A percentile compares a stretch with the other conserved stretches of the same genome.
Evolutionary conservation across 2,329 filamentous ascomycete genomes (phyloP).

Genomic region (Stromatinia cepivora): DNA sequence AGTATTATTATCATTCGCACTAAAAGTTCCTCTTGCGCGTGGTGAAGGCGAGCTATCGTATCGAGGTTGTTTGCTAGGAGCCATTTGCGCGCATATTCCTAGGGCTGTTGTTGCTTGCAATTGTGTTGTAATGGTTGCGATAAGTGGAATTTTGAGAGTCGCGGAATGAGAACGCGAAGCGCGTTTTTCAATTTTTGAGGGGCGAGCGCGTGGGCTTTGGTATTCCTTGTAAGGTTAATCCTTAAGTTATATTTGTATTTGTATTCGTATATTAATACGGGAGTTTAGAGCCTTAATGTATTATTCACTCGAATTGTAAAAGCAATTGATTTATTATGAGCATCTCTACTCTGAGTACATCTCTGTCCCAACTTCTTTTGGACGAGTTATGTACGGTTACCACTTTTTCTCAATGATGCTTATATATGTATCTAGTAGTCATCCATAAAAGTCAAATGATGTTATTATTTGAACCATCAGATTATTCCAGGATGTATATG

Average conservation of each 20-base stretch:
- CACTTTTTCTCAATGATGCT: not conserved
- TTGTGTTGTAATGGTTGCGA: not conserved
- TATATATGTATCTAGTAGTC: not conserved
- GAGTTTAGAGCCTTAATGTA: not conserved
- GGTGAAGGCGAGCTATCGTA: constrained; percentile 24
- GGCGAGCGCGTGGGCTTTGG: constrained; percentile 6
- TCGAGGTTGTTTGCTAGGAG: constrained; percentile 19
- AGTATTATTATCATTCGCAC: constrained; percentile 8
- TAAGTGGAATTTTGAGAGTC: not conserved
- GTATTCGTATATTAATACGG: not conserved
- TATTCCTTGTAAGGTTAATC: not conserved
- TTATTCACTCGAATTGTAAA: not conserved
- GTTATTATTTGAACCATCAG: not conserved
- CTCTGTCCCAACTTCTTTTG: not conserved
- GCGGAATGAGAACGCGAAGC: constrained; percentile 19
- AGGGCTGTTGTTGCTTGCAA: not conserved
- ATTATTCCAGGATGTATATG: not conserved
- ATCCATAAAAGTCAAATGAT: not conserved
- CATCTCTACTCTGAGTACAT: not conserved
- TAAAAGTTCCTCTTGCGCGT: constrained; percentile 6
- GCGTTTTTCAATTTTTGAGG: constrained; percentile 13
- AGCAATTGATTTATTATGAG: not conserved
- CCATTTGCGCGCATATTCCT: constrained; percentile 22
- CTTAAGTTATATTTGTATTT: not conserved
- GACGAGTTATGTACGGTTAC: not conserved